These are phyloP conservation scores for Hymenoscyphus occultus DNA, from an alignment of 2,329 filamentous ascomycete species.

Conservation along the genomic window DNA sequence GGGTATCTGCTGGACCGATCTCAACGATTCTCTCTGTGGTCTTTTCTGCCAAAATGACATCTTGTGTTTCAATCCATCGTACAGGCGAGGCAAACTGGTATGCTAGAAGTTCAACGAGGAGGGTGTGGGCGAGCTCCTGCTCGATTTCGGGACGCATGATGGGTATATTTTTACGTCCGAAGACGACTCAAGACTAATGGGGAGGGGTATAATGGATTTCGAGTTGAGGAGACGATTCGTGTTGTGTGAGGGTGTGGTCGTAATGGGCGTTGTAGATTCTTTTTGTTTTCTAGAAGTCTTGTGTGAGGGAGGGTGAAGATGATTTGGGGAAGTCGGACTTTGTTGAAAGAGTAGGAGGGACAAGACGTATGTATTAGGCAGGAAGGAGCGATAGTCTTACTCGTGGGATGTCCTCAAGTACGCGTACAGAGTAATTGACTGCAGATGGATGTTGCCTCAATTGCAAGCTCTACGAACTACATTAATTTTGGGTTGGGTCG, in stretches of 20 bases:
- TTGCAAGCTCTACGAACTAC: background rate
- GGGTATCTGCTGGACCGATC: conserved; percentile 92
- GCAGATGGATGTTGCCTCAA: background rate
- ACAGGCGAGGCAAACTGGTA: conserved; percentile 99
- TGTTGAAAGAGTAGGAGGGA: background rate
- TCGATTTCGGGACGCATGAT: conserved; percentile 97
- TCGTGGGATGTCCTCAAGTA: background rate
- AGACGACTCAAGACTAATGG: conserved; percentile 26
- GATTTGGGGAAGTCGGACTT: background rate
- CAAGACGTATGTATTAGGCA: background rate
- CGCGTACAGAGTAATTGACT: no score
- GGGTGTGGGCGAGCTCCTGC: conserved; percentile 97
- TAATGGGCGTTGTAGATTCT: background rate
- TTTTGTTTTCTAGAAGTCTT: background rate
- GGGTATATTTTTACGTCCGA: conserved; percentile 35
- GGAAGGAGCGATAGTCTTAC: background rate
- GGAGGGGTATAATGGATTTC: conserved; percentile 11
- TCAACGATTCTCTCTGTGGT: conserved; percentile 96
- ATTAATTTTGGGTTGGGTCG: background rate
- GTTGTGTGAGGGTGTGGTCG: background rate
- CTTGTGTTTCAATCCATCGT: conserved; percentile 99
- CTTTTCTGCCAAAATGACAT: conserved; percentile 97
- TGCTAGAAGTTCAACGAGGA: conserved; percentile 96
- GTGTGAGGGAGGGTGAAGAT: background rate
- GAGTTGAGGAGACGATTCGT: background rate